A percentile compares a stretch with the other conserved stretches of the same genome.
phyloP scores from a whole-genome alignment of 192 early-diverging fungal genomes.

The Coemansia sp. region DNA sequence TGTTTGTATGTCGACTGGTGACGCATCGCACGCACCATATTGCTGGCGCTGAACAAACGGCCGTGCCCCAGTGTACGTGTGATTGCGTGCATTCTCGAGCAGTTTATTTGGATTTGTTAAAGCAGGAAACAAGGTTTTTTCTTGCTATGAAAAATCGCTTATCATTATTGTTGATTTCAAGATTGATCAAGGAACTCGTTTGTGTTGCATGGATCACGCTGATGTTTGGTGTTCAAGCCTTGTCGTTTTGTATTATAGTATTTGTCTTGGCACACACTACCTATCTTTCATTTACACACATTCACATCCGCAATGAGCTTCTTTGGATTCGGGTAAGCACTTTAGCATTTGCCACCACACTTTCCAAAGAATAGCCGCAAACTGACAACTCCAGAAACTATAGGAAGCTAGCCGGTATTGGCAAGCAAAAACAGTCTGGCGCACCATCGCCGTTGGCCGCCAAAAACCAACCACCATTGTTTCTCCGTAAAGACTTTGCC shows the following conservation, averaged over 20 bases:
- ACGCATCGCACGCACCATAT: not conserved
- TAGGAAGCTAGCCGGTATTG: conserved; percentile 54
- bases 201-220: no score
- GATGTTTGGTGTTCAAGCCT: no score
- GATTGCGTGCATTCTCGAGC: not conserved
- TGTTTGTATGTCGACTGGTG: conserved; percentile 53
- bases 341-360: no score
- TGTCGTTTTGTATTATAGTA: no score
- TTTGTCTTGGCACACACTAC: no score
- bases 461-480: conserved; percentile 51
- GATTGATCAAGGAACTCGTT: no score
- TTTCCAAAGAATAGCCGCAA: not conserved
- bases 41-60: not conserved
- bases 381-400: not conserved
- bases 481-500: conserved; percentile 67
- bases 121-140: no score
- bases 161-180: no score
- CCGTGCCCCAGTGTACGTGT: not conserved
- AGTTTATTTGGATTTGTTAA: no score
- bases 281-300: no score
- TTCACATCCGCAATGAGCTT: conserved; percentile 39
- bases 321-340: conserved; percentile 52
- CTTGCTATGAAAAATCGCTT: no score
- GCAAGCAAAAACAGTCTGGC: conserved; percentile 46
- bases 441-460: conserved; percentile 20